Percentiles rank a stretch among this genome's conserved stretches.
These are phyloP conservation scores for Fusarium azukiicola DNA, from an alignment of 2,329 filamentous ascomycete species.

Conservation along the genomic window DNA sequence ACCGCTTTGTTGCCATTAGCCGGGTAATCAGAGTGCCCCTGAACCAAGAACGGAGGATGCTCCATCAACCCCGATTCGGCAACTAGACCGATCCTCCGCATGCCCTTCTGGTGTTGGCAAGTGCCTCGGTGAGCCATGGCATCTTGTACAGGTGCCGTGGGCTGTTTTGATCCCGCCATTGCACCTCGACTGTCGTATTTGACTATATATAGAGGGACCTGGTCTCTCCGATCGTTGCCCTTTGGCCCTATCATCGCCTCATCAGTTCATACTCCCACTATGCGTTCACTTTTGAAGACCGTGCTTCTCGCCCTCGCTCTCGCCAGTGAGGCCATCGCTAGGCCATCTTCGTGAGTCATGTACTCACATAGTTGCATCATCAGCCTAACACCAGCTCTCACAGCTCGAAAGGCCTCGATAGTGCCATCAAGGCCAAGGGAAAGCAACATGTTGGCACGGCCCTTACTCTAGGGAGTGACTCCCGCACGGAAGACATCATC, in stretches of 20 bases:
- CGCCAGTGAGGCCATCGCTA: neutral
- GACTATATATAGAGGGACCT: neutral
- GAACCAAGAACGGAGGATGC: neutral
- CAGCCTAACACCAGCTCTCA: neutral
- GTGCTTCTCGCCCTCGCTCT: neutral
- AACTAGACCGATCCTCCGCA: neutral
- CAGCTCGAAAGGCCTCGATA: conserved; percentile 45
- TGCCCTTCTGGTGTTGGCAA: neutral
- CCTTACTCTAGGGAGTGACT: conserved; percentile 75
- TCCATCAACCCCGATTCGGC: neutral
- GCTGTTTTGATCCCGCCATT: neutral
- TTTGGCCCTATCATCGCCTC: neutral
- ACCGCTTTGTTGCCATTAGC: neutral
- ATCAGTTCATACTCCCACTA: neutral
- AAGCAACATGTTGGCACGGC: conserved; percentile 77
- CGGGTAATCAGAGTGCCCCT: neutral
- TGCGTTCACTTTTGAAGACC: conserved; percentile 3
- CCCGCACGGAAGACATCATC: conserved; percentile 70
- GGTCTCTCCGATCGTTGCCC: neutral
- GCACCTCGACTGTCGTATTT: neutral
- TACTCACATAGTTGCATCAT: neutral
- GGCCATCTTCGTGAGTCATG: conserved; percentile 3
- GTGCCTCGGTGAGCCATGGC: neutral
- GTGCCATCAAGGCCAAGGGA: conserved; percentile 53
- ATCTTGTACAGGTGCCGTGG: neutral